Evolutionary conservation across 805 yeast genomes (phyloP).

Genomic region (Yarrowia sp.): DNA sequence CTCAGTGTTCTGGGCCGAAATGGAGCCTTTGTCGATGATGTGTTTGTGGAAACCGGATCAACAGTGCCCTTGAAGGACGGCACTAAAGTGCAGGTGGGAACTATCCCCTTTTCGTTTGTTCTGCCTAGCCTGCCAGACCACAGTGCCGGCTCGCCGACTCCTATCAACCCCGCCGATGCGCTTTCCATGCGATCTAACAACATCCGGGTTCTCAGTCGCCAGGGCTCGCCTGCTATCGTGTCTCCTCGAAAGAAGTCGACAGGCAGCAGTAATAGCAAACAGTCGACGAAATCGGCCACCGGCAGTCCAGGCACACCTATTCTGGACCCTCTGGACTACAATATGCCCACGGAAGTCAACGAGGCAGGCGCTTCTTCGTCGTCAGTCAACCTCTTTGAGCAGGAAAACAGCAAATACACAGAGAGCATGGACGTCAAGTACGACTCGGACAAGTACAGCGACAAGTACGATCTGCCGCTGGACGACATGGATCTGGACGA

Average conservation of each 20-base stretch:
- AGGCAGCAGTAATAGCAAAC: conserved; percentile 27
- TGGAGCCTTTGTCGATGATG: conserved; percentile 95
- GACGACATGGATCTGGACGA: conserved; percentile 34
- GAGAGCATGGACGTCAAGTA: conserved; percentile 22
- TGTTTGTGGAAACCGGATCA: conserved; percentile 85
- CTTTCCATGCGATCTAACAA: conserved; percentile 28
- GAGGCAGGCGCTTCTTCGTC: conserved; percentile 17
- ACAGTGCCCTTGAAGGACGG: conserved; percentile 87
- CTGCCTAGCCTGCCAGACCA: conserved; percentile 62
- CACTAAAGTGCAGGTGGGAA: conserved; percentile 84
- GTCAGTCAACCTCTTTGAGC: conserved; percentile 26
- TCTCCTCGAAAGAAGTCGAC: conserved; percentile 32
- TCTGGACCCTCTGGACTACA: conserved; percentile 17
- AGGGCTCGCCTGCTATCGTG: conserved; percentile 24
- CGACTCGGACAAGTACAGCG: conserved; percentile 25
- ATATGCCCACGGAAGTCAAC: neutral
- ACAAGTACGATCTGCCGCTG: conserved; percentile 34
- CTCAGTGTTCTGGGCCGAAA: conserved; percentile 90
- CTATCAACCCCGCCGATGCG: conserved; percentile 38
- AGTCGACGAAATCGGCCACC: conserved; percentile 19
- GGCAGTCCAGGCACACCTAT: conserved; percentile 19
- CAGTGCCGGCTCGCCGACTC: conserved; percentile 3
- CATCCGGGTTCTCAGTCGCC: conserved; percentile 28
- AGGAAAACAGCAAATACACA: conserved; percentile 32
- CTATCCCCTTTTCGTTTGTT: conserved; percentile 85